These are phyloP conservation scores for Fomitopsis pinicola DNA, from an alignment of 1,284 basidiomycete genomes.

Conservation along the genomic window DNA sequence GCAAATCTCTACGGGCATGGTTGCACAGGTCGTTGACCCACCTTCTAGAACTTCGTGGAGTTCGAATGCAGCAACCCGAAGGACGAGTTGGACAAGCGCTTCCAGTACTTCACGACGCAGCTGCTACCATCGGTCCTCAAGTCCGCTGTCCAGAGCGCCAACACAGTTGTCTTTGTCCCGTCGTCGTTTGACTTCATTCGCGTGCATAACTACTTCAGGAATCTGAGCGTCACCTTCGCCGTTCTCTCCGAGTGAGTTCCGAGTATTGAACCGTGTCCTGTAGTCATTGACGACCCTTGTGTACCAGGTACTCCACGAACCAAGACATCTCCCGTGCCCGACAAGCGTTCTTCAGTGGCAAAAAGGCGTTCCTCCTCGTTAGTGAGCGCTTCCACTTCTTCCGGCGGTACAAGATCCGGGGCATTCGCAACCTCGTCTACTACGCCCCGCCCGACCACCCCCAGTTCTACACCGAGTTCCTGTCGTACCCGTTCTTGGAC, in stretches of 20 bases:
- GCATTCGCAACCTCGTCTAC: constrained; percentile 89
- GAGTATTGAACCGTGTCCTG: not conserved
- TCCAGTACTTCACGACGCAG: constrained; percentile 84
- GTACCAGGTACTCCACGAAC: constrained; percentile 82
- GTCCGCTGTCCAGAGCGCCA: constrained; percentile 87
- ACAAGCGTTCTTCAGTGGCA: constrained; percentile 88
- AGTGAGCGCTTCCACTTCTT: constrained; percentile 99
- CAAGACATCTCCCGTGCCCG: constrained; percentile 92
- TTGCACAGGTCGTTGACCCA: not conserved
- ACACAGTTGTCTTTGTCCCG: constrained; percentile 88
- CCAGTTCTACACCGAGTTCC: constrained; percentile 86
- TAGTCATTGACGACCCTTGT: not conserved
- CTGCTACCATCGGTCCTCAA: constrained; percentile 79
- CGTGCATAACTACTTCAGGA: constrained; percentile 83
- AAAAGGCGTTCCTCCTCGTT: constrained; percentile 83
- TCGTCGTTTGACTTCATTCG: constrained; percentile 97
- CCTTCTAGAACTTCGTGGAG: constrained; percentile 57
- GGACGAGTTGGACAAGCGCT: constrained; percentile 84
- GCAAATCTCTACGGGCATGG: not conserved
- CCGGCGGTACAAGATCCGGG: constrained; percentile 84
- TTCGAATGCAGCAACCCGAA: constrained; percentile 74
- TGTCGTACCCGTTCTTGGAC: constrained; percentile 85
- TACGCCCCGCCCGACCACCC: constrained; percentile 90
- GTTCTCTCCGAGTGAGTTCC: constrained; percentile 81
- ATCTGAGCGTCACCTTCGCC: constrained; percentile 68